Conservation (phyloP, 106 monocot genomes). For the Dendrobium huoshanense region DNA sequence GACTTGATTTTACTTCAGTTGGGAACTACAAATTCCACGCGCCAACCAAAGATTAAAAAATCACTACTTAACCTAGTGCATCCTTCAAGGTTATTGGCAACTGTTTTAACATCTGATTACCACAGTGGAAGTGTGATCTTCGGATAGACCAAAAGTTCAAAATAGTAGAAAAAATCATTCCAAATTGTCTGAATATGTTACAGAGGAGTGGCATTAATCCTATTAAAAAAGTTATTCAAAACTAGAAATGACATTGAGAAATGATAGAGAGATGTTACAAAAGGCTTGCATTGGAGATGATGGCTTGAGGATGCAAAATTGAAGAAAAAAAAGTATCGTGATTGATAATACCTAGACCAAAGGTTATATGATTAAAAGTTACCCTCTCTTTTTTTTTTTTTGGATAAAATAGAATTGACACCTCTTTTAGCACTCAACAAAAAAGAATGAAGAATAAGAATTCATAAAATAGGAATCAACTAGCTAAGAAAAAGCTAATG, state of each 20-base stretch:
- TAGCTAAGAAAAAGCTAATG: not conserved
- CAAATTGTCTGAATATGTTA: not conserved
- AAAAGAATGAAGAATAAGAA: not conserved
- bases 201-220: not conserved
- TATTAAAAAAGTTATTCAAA: not conserved
- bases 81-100: not conserved
- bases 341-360: no score
- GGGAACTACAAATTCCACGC: not conserved
- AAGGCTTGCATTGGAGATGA: no score
- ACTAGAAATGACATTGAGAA: no score
- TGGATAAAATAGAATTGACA: no score
- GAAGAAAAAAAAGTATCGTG: no score
- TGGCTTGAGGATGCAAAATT: no score
- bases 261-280: no score
- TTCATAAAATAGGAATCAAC: not conserved
- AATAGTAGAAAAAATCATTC: not conserved
- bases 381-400: no score
- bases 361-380: no score
- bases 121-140: not conserved
- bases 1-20: not conserved
- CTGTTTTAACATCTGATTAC: not conserved
- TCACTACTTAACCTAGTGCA: not conserved
- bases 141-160: not conserved
- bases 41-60: conserved; percentile 12
- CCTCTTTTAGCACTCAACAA: not conserved